Base-by-base conservation (phyloP, 164 flowering plant genomes). In the Berberis vulgaris region DNA sequence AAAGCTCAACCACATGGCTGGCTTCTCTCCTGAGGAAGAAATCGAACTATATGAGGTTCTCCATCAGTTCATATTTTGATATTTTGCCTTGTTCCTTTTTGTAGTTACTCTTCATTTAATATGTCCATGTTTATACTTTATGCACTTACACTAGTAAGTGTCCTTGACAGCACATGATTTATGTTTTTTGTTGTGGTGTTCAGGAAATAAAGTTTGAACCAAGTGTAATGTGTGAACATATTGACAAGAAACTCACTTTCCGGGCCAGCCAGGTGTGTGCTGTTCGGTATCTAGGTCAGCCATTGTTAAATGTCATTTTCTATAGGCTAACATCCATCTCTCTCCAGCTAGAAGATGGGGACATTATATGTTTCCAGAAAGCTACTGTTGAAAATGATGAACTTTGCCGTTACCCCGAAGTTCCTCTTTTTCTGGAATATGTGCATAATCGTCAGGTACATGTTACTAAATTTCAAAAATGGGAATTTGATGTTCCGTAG, bases 141-240 rank as follows among this genome's bases (percentile, higher is more conserved):
- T 26, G 26, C 26, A 54, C 46, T 38, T 43, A 41, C 8, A 46
- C 49, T 46, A 46, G 49, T 46, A 8, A 46, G 8, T 46, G 5
- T 46, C 8, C 0, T 46, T 56, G 60, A 6, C 5, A 13, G 57
- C 60, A 52, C 47, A 38, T 50, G 49, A n/a, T 45, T 6, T 41
- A 2, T 47, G 5, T 26, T 50, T 9, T 63, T 5, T 66, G 42
- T 60, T 59, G 7, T 64, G 41, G 1, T 76, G 11, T 57, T 61
- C 80, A 89, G 96, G 96, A 89, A 77, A 85, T 87, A n/a, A 87
- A 89, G 69, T 89, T 83, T 77, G 86, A 82, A 43, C 89, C 89
- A 1, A 69, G 26, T 70, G 83, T 89, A 45, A 84, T 82, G 91
- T 89, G 96, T 64, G 91, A 89, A 62, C 85, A 57, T 49, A 69